These are phyloP conservation scores for Podila clonocystis DNA, from an alignment of 192 early-diverging fungal species.

Conservation along the genomic window DNA sequence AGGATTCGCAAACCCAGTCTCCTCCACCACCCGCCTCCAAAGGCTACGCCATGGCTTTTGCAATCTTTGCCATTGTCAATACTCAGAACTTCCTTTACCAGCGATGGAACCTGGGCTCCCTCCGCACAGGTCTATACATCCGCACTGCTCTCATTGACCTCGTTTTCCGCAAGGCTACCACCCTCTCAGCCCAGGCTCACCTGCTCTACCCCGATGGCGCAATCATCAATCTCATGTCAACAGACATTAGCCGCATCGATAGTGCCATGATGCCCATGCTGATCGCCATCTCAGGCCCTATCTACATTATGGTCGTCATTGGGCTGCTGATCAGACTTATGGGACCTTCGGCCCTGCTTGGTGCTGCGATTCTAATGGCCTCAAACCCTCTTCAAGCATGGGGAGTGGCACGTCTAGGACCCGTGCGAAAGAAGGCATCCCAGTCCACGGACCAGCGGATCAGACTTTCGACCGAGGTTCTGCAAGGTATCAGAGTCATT, in stretches of 20 bases:
- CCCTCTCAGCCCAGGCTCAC: slow-evolving; percentile 5
- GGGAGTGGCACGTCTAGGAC: slow-evolving; percentile 2
- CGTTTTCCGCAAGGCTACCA: slow-evolving; percentile 30
- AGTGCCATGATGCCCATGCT: slow-evolving; percentile 10
- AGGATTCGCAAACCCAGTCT: background rate
- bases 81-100: background rate
- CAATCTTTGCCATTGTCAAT: background rate
- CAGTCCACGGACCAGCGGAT: slow-evolving; percentile 59
- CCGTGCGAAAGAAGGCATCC: slow-evolving; percentile 18
- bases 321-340: slow-evolving; percentile 1
- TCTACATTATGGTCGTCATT: background rate
- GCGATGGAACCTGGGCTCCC: slow-evolving; percentile 4
- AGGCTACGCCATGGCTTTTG: slow-evolving; percentile 1
- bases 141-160: slow-evolving; percentile 23
- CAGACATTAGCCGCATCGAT: slow-evolving; percentile 37
- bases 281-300: slow-evolving; percentile 7
- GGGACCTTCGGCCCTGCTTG: slow-evolving; percentile 21
- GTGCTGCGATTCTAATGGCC: slow-evolving; percentile 9
- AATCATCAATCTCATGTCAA: slow-evolving; percentile 57
- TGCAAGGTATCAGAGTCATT: slow-evolving; percentile 61
- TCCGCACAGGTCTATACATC: slow-evolving; percentile 13
- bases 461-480: slow-evolving; percentile 57
- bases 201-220: slow-evolving; percentile 29
- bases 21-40: slow-evolving; percentile 1
- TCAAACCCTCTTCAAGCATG: slow-evolving; percentile 15